Percentiles rank a stretch among this genome's conserved stretches.
phyloP scores from a whole-genome alignment of 331 rosid species.

The Malus hybrid region DNA sequence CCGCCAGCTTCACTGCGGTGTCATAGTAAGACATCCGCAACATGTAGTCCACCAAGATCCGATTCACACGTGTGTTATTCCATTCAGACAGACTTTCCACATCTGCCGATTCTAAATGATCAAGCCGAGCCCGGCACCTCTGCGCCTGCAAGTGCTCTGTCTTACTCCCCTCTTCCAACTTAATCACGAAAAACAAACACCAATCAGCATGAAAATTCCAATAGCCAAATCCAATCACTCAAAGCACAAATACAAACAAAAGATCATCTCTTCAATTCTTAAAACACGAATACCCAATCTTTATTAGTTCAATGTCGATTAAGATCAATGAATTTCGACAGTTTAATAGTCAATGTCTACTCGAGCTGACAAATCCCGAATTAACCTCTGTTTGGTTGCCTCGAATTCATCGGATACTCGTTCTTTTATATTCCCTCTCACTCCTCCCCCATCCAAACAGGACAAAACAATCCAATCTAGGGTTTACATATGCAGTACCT shows the following conservation, averaged over 20 bases:
- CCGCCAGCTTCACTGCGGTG: constrained; percentile 71
- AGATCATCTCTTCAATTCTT: not conserved
- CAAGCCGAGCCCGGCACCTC: constrained; percentile 70
- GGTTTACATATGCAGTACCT: constrained; percentile 37
- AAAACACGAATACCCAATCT: not conserved
- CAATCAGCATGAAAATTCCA: constrained; percentile 1
- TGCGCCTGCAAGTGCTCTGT: constrained; percentile 82
- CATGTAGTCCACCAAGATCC: constrained; percentile 95
- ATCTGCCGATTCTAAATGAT: constrained; percentile 81
- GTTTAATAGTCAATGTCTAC: not conserved
- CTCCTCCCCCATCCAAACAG: not conserved
- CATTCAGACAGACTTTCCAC: constrained; percentile 65
- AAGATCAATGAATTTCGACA: not conserved
- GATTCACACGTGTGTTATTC: constrained; percentile 70
- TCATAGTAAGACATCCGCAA: constrained; percentile 87
- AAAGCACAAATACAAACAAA: not conserved
- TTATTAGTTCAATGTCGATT: not conserved
- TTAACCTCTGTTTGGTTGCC: too few relatives aligned
- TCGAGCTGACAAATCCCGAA: not conserved
- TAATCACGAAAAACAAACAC: constrained; percentile 7
- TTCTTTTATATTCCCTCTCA: not conserved
- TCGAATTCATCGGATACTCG: not conserved
- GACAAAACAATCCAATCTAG: constrained; percentile 1
- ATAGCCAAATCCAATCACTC: not conserved
- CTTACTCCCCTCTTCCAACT: constrained; percentile 88